A percentile compares a stretch with the other conserved stretches of the same genome.
Evolutionary conservation across 164 flowering plant species (phyloP).

Genomic region (Liriodendron chinense): DNA sequence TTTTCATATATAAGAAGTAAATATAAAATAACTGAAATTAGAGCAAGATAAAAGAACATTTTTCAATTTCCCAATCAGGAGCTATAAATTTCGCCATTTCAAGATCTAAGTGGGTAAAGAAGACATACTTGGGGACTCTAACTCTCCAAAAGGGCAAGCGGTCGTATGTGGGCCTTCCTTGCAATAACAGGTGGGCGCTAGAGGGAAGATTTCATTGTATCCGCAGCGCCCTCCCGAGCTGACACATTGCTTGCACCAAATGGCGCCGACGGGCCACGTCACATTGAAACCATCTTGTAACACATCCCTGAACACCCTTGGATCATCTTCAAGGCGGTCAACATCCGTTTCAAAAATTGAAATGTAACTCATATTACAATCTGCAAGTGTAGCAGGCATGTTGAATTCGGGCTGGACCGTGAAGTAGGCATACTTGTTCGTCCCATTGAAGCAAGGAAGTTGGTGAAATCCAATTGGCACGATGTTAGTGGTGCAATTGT

Average conservation of each 20-base stretch:
- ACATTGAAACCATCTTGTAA: constrained; percentile 17
- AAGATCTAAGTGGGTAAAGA: neutral
- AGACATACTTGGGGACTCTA: neutral
- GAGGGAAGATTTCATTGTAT: neutral
- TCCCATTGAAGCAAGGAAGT: neutral
- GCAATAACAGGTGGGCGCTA: constrained; percentile 15
- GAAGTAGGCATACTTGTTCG: neutral
- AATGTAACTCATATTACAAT: neutral
- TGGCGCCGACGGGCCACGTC: neutral
- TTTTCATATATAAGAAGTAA: too few species aligned
- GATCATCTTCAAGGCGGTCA: neutral
- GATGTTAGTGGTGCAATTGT: neutral
- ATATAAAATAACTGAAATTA: too few species aligned
- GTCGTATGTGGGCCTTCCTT: neutral
- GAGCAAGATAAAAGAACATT: neutral
- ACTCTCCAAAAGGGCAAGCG: neutral
- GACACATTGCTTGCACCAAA: constrained; percentile 6
- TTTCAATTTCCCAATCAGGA: neutral
- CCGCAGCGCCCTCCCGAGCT: constrained; percentile 19
- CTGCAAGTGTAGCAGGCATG: neutral
- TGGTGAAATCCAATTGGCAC: neutral
- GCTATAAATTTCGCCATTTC: neutral
- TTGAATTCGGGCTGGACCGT: neutral
- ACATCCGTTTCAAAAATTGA: neutral
- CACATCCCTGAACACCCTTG: constrained; percentile 6